These are phyloP conservation scores for Bruguiera sexangula DNA, from an alignment of 345 rosid genomes.

Conservation along the genomic window DNA sequence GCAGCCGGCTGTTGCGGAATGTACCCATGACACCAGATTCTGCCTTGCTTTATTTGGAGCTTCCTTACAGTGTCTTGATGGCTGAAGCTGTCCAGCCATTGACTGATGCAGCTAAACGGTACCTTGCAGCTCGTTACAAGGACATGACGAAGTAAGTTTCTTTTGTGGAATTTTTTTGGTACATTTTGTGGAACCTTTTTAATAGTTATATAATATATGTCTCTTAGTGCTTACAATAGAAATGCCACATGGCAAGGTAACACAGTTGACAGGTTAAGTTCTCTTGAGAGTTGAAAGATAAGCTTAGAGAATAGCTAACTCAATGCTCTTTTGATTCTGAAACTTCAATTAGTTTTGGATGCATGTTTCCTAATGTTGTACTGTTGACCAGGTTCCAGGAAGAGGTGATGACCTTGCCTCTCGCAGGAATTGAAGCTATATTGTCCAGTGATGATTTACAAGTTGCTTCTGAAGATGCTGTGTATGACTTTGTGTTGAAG, in stretches of 20 bases:
- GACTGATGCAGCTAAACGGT: conserved; percentile 93
- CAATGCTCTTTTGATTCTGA: neutral
- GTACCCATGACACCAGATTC: conserved; percentile 92
- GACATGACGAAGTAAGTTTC: conserved; percentile 78
- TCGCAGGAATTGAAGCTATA: conserved; percentile 92
- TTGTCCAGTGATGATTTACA: conserved; percentile 87
- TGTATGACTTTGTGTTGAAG: conserved; percentile 84
- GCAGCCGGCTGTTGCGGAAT: conserved; percentile 74
- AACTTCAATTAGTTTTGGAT: neutral
- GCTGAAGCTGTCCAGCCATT: conserved; percentile 98
- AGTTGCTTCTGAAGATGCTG: conserved; percentile 97
- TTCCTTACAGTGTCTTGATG: conserved; percentile 96
- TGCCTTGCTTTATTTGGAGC: conserved; percentile 94
- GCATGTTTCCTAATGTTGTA: neutral
- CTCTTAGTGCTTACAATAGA: neutral
- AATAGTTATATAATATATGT: neutral
- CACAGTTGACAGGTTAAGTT: too few species aligned
- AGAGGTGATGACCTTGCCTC: conserved; percentile 86
- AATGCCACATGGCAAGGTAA: too few species aligned
- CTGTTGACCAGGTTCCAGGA: conserved; percentile 69
- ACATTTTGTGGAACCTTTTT: too few species aligned
- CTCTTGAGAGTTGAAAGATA: too few species aligned
- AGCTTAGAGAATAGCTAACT: too few species aligned
- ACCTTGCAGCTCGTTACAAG: conserved; percentile 83
- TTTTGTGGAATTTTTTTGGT: neutral